Conservation (phyloP, 2,329 filamentous ascomycete genomes). For the Exophiala xenobiotica region DNA sequence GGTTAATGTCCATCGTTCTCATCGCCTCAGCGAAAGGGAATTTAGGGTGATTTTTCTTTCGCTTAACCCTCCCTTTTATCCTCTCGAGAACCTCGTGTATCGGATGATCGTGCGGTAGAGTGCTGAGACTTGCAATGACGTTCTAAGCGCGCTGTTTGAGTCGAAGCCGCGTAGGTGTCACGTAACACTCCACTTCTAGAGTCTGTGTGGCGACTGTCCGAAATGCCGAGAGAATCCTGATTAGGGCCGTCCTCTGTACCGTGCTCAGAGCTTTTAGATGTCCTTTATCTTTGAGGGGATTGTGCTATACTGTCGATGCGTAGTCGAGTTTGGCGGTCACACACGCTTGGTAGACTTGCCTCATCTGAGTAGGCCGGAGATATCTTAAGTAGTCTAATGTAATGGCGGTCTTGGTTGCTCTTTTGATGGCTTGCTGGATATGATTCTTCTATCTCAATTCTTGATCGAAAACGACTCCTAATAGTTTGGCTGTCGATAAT, state of each 20-base stretch:
- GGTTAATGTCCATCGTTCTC: slow-evolving; percentile 5
- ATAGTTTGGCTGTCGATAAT: slow-evolving; percentile 27
- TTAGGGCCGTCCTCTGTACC: slow-evolving; percentile 28
- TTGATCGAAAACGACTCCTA: slow-evolving; percentile 33
- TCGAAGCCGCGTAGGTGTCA: slow-evolving; percentile 25
- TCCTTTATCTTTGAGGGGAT: slow-evolving; percentile 28
- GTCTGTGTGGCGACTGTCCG: slow-evolving; percentile 26
- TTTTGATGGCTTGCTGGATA: slow-evolving; percentile 28
- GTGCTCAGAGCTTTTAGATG: slow-evolving; percentile 27
- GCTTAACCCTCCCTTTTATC: slow-evolving; percentile 10
- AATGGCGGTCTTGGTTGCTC: slow-evolving; percentile 25
- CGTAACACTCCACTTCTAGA: slow-evolving; percentile 31
- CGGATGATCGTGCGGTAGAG: slow-evolving; percentile 28
- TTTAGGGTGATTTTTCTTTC: slow-evolving; percentile 8
- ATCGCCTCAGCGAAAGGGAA: slow-evolving; percentile 10
- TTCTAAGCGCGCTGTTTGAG: slow-evolving; percentile 17
- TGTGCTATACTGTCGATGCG: slow-evolving; percentile 31
- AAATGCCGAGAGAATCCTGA: slow-evolving; percentile 31
- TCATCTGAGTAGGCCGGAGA: slow-evolving; percentile 29
- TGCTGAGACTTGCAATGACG: slow-evolving; percentile 28
- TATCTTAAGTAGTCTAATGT: slow-evolving; percentile 25
- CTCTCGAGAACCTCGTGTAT: slow-evolving; percentile 19
- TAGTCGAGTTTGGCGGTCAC: slow-evolving; percentile 31
- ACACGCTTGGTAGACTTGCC: slow-evolving; percentile 32
- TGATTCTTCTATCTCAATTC: slow-evolving; percentile 30